A percentile compares a stretch with the other conserved stretches of the same genome.
Conservation (phyloP, 1,284 basidiomycete species). For the Veloboletus limbatus region DNA sequence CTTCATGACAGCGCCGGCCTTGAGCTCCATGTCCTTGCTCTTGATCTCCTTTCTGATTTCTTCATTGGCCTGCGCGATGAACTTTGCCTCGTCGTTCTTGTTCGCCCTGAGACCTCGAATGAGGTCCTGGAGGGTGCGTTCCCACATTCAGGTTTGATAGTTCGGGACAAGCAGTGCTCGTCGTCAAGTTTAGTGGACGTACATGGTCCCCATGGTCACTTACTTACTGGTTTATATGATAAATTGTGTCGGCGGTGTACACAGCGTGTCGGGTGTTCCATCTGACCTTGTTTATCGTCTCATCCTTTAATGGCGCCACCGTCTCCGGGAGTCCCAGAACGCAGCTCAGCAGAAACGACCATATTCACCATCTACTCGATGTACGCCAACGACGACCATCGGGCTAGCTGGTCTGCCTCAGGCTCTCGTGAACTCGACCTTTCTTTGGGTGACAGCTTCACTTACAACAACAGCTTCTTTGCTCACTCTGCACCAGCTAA, state of each 20-base stretch:
- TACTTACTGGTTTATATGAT: no score
- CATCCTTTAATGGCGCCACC: conserved; percentile 42
- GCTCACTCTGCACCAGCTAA: conserved; percentile 13
- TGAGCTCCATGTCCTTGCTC: conserved; percentile 94
- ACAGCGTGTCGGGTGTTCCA: no score
- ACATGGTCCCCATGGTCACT: no score
- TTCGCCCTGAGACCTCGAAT: conserved; percentile 87
- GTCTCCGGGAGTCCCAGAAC: conserved; percentile 39
- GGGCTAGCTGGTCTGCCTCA: conserved; percentile 42
- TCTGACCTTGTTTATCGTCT: no score
- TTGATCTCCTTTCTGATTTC: conserved; percentile 92
- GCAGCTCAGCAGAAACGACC: conserved; percentile 54
- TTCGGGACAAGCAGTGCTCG: neutral
- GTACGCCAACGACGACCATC: conserved; percentile 55
- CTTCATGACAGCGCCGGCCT: conserved; percentile 93
- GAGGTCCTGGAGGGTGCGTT: conserved; percentile 89
- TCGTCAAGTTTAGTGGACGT: no score
- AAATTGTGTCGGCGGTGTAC: no score
- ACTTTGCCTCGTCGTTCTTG: conserved; percentile 80
- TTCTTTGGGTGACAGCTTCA: conserved; percentile 33
- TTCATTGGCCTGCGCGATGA: conserved; percentile 77
- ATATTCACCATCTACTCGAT: conserved; percentile 80
- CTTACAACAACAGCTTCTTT: conserved; percentile 26
- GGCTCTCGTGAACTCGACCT: conserved; percentile 32
- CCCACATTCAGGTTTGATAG: conserved; percentile 69